Evolutionary conservation across 805 yeast species (phyloP), one percentile per base, ranked within the genome.

Genomic region (Ogataea kodamae): DNA sequence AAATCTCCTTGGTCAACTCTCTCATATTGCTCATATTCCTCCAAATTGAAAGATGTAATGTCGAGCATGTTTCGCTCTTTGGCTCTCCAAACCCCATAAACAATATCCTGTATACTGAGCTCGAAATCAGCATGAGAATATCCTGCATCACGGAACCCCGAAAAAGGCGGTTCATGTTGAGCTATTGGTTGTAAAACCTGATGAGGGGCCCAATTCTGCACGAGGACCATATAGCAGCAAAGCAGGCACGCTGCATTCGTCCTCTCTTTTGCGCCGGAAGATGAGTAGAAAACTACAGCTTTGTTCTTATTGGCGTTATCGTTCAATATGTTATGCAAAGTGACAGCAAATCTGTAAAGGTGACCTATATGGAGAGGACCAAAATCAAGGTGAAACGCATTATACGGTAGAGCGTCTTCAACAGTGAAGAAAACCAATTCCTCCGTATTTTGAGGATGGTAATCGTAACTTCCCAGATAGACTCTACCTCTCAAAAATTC

Each of bases 181-280:
- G 92, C 77, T 34, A 92, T 74, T 1, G 98, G 98, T 40, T 95
- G 97, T 44, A 92, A 63, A 0, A 89, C 98, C 59, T 92, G 92
- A 60, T 92, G 98, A 0, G 98, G 98, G 1, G 97, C 87, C 98
- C 98, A 92, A 9, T 87, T 81, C 57, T 92, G 98, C 11, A 92
- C 90, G 35, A 92, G 63, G 1, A 92, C 74, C 97, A 92, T 88
- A 61, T 92, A 92, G 52, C 97, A 87, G 45, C 96, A 86, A 32
- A 92, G 67, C 43, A 92, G 67, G 59, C 97, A 88, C 4, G 97
- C 97, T 11, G 97, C 94, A 54, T 92, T 92, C 5, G 97, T 79
- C 50, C 98, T 65, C 45, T 81, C 81, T 42, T 81, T 78, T 1
- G 95, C 76, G 19, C 84, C 78, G 0, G 90, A 78, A 1, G 88